A percentile compares a stretch with the other conserved stretches of the same genome.
Conservation (phyloP, 2,329 filamentous ascomycete genomes). For the Beauveria sp. region DNA sequence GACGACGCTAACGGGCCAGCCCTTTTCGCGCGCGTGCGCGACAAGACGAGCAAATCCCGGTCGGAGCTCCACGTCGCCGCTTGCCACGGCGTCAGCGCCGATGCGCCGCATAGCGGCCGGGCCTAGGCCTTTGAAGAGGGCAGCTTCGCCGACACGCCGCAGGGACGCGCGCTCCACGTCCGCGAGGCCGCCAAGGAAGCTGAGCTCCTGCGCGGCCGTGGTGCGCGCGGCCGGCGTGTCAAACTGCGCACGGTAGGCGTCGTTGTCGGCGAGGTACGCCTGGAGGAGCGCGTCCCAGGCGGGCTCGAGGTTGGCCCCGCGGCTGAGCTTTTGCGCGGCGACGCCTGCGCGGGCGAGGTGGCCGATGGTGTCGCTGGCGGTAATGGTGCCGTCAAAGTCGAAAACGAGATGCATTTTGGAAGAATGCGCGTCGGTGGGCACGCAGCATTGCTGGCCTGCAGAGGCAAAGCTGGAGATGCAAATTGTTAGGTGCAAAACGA, state of each 20-base stretch:
- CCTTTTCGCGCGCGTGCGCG: conserved; percentile 17
- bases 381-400: conserved; percentile 56
- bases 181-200: conserved; percentile 33
- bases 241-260: conserved; percentile 28
- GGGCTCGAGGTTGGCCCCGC: conserved; percentile 25
- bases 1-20: conserved; percentile 36
- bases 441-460: background rate
- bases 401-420: conserved; percentile 39
- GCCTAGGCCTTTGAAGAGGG: conserved; percentile 37
- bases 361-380: conserved; percentile 43
- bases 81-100: conserved; percentile 28
- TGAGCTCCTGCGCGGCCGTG: conserved; percentile 31
- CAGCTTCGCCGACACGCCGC: conserved; percentile 32
- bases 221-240: conserved; percentile 24
- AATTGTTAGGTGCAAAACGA: too few species aligned
- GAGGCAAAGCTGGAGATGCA: too few species aligned
- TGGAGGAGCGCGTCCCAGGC: conserved; percentile 39
- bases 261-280: conserved; percentile 37
- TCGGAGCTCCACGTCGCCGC: conserved; percentile 28
- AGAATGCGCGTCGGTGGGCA: background rate
- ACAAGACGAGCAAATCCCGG: conserved; percentile 33
- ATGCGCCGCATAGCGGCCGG: conserved; percentile 27
- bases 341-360: conserved; percentile 39
- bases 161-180: conserved; percentile 40
- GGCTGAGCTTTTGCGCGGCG: conserved; percentile 20